phyloP scores from a whole-genome alignment of 2,329 filamentous ascomycete species.

The Aschersonia sp. region DNA sequence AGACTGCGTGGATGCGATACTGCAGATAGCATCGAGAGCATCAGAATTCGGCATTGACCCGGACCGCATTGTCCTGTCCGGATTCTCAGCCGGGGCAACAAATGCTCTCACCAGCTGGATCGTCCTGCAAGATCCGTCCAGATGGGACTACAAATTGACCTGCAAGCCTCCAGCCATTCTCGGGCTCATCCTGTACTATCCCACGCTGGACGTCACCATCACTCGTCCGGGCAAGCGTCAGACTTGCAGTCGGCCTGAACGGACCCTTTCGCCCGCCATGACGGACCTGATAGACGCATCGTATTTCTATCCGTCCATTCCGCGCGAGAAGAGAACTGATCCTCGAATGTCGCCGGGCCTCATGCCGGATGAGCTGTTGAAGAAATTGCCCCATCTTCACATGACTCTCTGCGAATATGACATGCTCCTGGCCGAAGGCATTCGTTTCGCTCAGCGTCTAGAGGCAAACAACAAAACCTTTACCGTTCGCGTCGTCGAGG shows the following conservation, averaged over 20 bases:
- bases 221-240: slow-evolving; percentile 39
- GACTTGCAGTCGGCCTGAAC: slow-evolving; percentile 38
- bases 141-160: slow-evolving; percentile 21
- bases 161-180: slow-evolving; percentile 30
- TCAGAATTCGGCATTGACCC: slow-evolving; percentile 43
- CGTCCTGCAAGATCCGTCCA: slow-evolving; percentile 27
- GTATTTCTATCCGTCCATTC: slow-evolving; percentile 40
- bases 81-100: slow-evolving; percentile 50
- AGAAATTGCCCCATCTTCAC: slow-evolving; percentile 37
- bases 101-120: slow-evolving; percentile 34
- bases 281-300: slow-evolving; percentile 50
- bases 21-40: slow-evolving; percentile 44
- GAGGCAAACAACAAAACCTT: slow-evolving; percentile 17
- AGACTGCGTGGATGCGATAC: slow-evolving; percentile 48
- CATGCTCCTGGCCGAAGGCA: slow-evolving; percentile 47
- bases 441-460: slow-evolving; percentile 46
- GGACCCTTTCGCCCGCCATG: slow-evolving; percentile 40
- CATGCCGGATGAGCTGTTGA: slow-evolving; percentile 36
- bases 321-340: slow-evolving; percentile 29
- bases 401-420: slow-evolving; percentile 51
- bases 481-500: slow-evolving; percentile 27
- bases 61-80: slow-evolving; percentile 40
- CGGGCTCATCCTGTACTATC: slow-evolving; percentile 46
- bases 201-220: slow-evolving; percentile 45
- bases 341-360: slow-evolving; percentile 44